These are phyloP conservation scores for Stentor coeruleus DNA, from an alignment of 73 alveolate genomes.

Conservation along the genomic window DNA sequence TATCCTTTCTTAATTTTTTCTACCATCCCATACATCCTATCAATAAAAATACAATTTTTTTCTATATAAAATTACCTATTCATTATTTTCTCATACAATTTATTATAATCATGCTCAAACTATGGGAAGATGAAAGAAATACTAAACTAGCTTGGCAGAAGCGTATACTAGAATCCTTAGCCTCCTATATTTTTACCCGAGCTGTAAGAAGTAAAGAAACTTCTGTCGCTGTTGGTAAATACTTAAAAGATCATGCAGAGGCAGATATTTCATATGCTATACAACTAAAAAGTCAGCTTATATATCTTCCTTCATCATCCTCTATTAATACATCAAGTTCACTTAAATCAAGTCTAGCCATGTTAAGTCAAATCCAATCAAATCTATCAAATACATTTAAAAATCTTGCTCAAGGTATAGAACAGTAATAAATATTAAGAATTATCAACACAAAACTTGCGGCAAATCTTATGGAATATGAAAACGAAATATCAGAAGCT, in stretches of 20 bases:
- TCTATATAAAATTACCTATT: too few relatives aligned
- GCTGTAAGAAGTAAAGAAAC: neutral
- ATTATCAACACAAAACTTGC: neutral
- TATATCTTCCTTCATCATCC: neutral
- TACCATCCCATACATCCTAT: too few relatives aligned
- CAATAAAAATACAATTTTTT: too few relatives aligned
- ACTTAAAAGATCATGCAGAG: neutral
- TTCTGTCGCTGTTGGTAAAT: neutral
- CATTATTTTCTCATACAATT: too few relatives aligned
- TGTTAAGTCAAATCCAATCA: neutral
- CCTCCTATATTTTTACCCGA: neutral
- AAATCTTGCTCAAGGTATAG: neutral
- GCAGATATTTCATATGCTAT: neutral
- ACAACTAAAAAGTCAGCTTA: neutral
- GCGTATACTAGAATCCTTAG: neutral
- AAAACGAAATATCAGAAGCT: neutral
- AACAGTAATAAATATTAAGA: neutral
- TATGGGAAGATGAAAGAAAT: neutral
- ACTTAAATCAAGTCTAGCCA: neutral
- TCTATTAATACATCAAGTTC: neutral
- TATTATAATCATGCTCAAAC: too few relatives aligned
- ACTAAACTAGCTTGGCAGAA: neutral
- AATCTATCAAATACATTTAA: neutral
- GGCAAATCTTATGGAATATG: neutral
- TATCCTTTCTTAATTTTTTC: too few relatives aligned